Evolutionary conservation across 148 eudicot genomes (phyloP).

Genomic region (Linanthus parryae): DNA sequence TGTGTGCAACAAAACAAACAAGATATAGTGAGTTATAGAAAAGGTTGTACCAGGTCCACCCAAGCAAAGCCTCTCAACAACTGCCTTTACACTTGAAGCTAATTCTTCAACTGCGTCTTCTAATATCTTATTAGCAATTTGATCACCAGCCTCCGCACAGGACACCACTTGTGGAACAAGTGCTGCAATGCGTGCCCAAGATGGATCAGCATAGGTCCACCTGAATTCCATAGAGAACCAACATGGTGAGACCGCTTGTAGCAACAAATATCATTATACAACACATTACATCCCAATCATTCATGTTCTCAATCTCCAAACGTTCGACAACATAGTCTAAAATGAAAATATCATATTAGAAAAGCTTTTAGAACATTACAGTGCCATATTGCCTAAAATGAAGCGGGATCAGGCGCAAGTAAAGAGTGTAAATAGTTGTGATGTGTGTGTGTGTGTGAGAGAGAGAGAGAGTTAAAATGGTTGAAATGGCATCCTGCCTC

Average conservation of each 20-base stretch:
- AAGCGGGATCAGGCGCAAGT: no score
- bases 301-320: no score
- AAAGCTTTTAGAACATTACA: no score
- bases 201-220: slow-evolving; percentile 86
- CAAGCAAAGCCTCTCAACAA: slow-evolving; percentile 54
- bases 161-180: slow-evolving; percentile 71
- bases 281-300: no score
- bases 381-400: no score
- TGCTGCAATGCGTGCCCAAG: slow-evolving; percentile 94
- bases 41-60: slow-evolving; percentile 62
- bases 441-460: no score
- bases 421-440: no score
- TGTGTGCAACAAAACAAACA: no score
- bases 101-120: slow-evolving; percentile 66
- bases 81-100: slow-evolving; percentile 75
- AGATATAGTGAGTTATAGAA: not conserved
- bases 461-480: no score
- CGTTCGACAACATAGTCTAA: no score
- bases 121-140: slow-evolving; percentile 58
- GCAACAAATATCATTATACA: not conserved
- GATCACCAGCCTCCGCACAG: slow-evolving; percentile 81
- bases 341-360: not conserved
- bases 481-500: no score
- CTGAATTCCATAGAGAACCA: slow-evolving; percentile 29
- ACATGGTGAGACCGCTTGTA: no score